Evolutionary conservation across 345 rosid genomes (phyloP).

Genomic region (Bruguiera gymnorhiza): DNA sequence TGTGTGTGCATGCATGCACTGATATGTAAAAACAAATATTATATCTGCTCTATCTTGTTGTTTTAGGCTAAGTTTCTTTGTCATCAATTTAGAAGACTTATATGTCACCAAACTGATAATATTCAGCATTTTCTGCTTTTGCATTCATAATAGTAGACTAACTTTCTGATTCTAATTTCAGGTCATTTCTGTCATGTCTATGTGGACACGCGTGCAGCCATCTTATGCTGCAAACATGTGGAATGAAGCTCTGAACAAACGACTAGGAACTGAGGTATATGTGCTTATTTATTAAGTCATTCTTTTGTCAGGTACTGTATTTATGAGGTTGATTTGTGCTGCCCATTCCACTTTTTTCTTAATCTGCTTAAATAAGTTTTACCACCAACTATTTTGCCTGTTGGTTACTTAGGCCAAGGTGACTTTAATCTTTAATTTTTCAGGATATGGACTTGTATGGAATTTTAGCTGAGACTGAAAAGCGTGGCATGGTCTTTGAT

Average conservation of each 20-base stretch:
- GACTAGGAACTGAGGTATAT: constrained; percentile 86
- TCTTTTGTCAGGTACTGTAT: not conserved
- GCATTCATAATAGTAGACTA: not conserved
- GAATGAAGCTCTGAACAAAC: constrained; percentile 97
- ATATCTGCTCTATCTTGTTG: too few species aligned
- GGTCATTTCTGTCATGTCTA: constrained; percentile 99
- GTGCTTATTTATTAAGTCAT: not conserved
- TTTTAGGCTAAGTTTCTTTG: too few species aligned
- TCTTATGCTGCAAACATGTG: constrained; percentile 98
- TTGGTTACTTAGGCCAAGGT: not conserved
- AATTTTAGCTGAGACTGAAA: constrained; percentile 71
- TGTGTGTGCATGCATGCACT: too few species aligned
- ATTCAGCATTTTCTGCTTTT: too few species aligned
- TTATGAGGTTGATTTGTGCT: too few species aligned
- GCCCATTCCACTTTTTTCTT: too few species aligned
- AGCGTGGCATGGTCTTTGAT: constrained; percentile 76
- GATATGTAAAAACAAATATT: too few species aligned
- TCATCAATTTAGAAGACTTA: not conserved
- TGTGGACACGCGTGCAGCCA: constrained; percentile 97
- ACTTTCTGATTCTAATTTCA: constrained; percentile 28
- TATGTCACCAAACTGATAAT: too few species aligned
- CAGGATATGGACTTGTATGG: constrained; percentile 80
- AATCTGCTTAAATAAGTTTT: too few species aligned
- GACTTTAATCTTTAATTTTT: not conserved
- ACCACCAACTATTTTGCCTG: not conserved